phyloP scores from a whole-genome alignment of 1,139 yeast genomes.

The Hanseniaspora gamundiae region DNA sequence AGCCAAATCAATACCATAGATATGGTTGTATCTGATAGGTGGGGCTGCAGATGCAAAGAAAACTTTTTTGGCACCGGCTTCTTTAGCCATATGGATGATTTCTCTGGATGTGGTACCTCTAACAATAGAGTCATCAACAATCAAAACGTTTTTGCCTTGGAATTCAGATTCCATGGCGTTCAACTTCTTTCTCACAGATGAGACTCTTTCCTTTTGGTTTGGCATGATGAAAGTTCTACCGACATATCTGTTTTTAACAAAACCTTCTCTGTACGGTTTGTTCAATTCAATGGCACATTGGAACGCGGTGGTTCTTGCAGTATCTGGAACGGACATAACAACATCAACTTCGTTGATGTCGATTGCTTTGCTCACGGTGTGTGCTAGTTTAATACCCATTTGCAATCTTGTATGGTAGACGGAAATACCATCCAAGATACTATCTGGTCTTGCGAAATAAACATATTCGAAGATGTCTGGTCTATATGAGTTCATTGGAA shows the following conservation, averaged over 20 bases:
- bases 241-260: constrained; percentile 89
- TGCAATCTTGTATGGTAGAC: constrained; percentile 86
- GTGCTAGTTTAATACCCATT: constrained; percentile 88
- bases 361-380: constrained; percentile 45
- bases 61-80: constrained; percentile 90
- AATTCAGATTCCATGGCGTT: constrained; percentile 96
- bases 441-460: constrained; percentile 95
- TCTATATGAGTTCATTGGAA: constrained; percentile 63
- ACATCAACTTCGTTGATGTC: constrained; percentile 65
- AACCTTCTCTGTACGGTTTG: constrained; percentile 90
- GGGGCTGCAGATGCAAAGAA: constrained; percentile 97
- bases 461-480: constrained; percentile 98
- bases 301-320: constrained; percentile 87
- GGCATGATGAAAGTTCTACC: constrained; percentile 99
- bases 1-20: constrained; percentile 94
- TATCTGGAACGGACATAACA: constrained; percentile 96
- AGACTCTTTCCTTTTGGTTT: constrained; percentile 85
- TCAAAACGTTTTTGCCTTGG: constrained; percentile 68
- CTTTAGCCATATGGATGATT: constrained; percentile 94
- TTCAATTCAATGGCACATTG: constrained; percentile 78
- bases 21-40: constrained; percentile 87
- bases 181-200: constrained; percentile 86
- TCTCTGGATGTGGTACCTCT: constrained; percentile 96
- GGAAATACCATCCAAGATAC: constrained; percentile 88
- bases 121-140: constrained; percentile 94